phyloP scores from a whole-genome alignment of 192 early-diverging fungal species.

The Helicostylum pulchrum region DNA sequence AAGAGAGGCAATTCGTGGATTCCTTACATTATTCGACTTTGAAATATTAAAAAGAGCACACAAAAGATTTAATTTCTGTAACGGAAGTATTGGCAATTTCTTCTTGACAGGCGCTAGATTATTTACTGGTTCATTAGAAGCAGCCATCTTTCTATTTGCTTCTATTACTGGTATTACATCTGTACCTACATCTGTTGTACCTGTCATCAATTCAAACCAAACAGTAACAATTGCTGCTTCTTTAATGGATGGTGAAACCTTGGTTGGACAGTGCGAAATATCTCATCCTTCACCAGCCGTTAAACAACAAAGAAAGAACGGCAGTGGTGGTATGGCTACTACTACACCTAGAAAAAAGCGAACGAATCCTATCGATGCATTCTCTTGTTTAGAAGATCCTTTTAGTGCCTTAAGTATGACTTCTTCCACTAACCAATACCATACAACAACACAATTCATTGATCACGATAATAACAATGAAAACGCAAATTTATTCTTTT shows the following conservation, averaged over 20 bases:
- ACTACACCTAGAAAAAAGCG: slow-evolving; percentile 8
- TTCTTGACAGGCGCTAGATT: slow-evolving; percentile 72
- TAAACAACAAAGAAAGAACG: slow-evolving; percentile 1
- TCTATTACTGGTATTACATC: slow-evolving; percentile 61
- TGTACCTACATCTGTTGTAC: slow-evolving; percentile 61
- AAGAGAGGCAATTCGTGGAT: slow-evolving; percentile 68
- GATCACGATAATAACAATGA: slow-evolving; percentile 6
- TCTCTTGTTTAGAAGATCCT: slow-evolving; percentile 24
- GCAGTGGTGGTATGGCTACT: no score
- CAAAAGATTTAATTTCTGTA: slow-evolving; percentile 66
- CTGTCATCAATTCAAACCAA: slow-evolving; percentile 67
- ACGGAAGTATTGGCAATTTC: slow-evolving; percentile 76
- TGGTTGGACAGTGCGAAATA: slow-evolving; percentile 75
- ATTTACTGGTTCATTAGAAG: slow-evolving; percentile 66
- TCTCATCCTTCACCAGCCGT: slow-evolving; percentile 52
- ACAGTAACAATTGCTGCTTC: slow-evolving; percentile 60
- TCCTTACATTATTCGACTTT: slow-evolving; percentile 65
- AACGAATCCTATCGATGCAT: slow-evolving; percentile 39
- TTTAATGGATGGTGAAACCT: slow-evolving; percentile 57
- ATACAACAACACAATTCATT: neutral
- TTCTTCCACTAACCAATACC: neutral
- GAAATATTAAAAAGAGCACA: slow-evolving; percentile 60
- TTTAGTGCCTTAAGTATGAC: neutral
- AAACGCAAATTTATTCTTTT: slow-evolving; percentile 51
- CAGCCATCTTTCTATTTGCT: slow-evolving; percentile 73